Conservation (phyloP, 2,329 filamentous ascomycete species). For the Annulohypoxylon truncatum region DNA sequence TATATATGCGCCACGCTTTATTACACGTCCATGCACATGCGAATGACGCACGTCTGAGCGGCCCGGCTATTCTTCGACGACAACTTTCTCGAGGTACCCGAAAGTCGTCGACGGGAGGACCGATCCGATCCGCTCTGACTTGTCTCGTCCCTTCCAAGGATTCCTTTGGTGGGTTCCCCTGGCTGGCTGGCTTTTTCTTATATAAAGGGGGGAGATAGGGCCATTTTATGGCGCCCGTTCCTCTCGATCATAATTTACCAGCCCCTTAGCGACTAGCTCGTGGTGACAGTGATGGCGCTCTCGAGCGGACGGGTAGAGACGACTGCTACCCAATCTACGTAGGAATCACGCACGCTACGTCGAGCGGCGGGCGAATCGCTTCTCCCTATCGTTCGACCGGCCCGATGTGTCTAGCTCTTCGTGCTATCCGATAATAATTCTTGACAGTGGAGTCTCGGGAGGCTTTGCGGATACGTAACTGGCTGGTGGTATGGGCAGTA, state of each 20-base stretch:
- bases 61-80: conserved; percentile 33
- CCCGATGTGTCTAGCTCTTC: conserved; percentile 26
- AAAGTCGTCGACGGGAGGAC: conserved; percentile 22
- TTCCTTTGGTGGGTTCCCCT: background rate
- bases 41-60: conserved; percentile 35
- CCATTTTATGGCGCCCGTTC: conserved; percentile 8
- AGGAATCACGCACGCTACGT: conserved; percentile 18
- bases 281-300: conserved; percentile 14
- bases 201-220: conserved; percentile 19
- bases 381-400: conserved; percentile 20
- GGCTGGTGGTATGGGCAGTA: conserved; percentile 2
- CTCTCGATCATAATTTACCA: conserved; percentile 23
- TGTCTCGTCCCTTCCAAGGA: conserved; percentile 9
- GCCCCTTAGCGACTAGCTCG: conserved; percentile 9
- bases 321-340: conserved; percentile 33
- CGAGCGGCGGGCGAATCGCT: conserved; percentile 25
- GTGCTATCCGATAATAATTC: conserved; percentile 30
- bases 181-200: background rate
- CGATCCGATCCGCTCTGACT: conserved; percentile 31
- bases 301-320: conserved; percentile 32
- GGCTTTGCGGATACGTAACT: conserved; percentile 14
- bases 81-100: conserved; percentile 20
- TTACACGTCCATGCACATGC: conserved; percentile 27
- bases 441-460: conserved; percentile 29
- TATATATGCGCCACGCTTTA: conserved; percentile 31